Evolutionary conservation across 2,329 filamentous ascomycete species (phyloP).

Genomic region (Colletotrichum spinosum): DNA sequence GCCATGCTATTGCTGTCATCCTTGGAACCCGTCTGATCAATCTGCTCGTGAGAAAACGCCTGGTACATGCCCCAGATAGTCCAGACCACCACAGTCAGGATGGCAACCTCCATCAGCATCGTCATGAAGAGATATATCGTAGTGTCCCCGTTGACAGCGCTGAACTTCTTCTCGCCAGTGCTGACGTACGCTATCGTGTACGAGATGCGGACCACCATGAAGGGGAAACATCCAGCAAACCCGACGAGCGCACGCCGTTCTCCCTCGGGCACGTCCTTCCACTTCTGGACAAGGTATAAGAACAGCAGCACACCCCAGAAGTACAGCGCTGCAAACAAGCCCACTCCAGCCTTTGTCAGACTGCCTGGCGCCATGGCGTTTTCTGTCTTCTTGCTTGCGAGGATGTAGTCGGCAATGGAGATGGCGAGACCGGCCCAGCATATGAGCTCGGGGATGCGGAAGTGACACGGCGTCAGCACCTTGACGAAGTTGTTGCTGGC

Average conservation of each 20-base stretch:
- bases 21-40: neutral
- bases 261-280: conserved; percentile 13
- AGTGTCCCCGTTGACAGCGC: conserved; percentile 35
- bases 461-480: conserved; percentile 33
- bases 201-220: conserved; percentile 36
- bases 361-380: conserved; percentile 32
- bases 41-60: neutral
- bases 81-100: conserved; percentile 19
- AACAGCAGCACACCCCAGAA: conserved; percentile 36
- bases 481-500: conserved; percentile 25
- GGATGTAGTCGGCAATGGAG: conserved; percentile 38
- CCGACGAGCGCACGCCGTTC: conserved; percentile 32
- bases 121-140: conserved; percentile 36
- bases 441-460: conserved; percentile 38
- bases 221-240: conserved; percentile 28
- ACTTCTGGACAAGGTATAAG: conserved; percentile 21
- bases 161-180: conserved; percentile 35
- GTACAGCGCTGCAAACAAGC: conserved; percentile 38
- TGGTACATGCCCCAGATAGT: conserved; percentile 24
- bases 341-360: conserved; percentile 36
- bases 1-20: neutral
- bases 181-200: conserved; percentile 38
- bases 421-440: conserved; percentile 40
- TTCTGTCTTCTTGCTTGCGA: conserved; percentile 30
- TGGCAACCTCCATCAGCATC: conserved; percentile 31